Evolutionary conservation across 202 grass and related monocot genomes (phyloP).

Genomic region (Bolboschoenoplectus hybrid): DNA sequence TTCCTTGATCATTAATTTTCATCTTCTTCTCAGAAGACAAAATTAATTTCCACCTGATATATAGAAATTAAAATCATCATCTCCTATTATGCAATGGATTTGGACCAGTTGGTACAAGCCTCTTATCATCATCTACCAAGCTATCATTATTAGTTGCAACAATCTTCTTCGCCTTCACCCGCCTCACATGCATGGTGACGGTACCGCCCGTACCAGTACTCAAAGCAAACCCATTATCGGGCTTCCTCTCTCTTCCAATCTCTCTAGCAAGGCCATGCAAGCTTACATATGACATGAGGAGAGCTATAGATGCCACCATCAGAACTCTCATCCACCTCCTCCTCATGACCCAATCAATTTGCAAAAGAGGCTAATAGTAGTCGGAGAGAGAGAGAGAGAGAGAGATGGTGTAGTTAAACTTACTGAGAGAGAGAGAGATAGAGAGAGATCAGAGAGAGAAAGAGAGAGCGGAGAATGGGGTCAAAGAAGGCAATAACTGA

Average conservation of each 20-base stretch:
- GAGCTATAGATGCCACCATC: slow-evolving; percentile 45
- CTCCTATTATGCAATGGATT: slow-evolving; percentile 70
- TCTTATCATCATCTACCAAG: slow-evolving; percentile 48
- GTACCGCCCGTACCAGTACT: slow-evolving; percentile 20
- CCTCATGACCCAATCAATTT: slow-evolving; percentile 44
- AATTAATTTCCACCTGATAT: background rate
- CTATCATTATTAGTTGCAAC: slow-evolving; percentile 17
- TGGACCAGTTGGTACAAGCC: slow-evolving; percentile 59
- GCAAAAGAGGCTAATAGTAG: background rate
- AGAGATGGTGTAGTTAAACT: slow-evolving; percentile 32
- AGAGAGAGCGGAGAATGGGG: slow-evolving; percentile 22
- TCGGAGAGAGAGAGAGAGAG: background rate
- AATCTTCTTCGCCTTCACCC: slow-evolving; percentile 15
- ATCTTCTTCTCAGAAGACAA: background rate
- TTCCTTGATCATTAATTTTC: background rate
- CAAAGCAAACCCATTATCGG: background rate
- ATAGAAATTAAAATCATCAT: slow-evolving; percentile 19
- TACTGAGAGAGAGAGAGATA: background rate
- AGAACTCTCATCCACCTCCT: slow-evolving; percentile 40
- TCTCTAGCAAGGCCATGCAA: slow-evolving; percentile 40
- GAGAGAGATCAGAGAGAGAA: background rate
- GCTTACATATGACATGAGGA: slow-evolving; percentile 33
- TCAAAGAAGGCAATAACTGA: slow-evolving; percentile 44
- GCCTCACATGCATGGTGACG: background rate
- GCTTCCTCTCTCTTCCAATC: slow-evolving; percentile 42